Percentiles rank a stretch among this genome's conserved stretches.
These are phyloP conservation scores for Taphrina populina DNA, from an alignment of 1,139 yeast genomes.

Conservation along the genomic window DNA sequence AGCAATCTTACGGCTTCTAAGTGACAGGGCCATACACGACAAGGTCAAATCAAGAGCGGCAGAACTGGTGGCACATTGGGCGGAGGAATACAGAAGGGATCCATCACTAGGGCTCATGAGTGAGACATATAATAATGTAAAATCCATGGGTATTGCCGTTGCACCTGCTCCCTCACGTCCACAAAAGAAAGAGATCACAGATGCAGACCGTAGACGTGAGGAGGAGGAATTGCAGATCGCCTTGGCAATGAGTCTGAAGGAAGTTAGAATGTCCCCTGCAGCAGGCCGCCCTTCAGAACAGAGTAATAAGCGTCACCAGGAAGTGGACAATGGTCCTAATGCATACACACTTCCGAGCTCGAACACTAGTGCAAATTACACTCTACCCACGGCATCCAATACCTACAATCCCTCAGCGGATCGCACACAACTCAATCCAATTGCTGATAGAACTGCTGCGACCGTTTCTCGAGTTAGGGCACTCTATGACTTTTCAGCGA, in stretches of 20 bases:
- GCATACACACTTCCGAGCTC: conserved; percentile 31
- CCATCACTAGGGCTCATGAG: conserved; percentile 72
- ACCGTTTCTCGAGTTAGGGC: conserved; percentile 74
- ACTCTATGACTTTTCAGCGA: conserved; percentile 71
- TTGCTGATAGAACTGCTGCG: conserved; percentile 43
- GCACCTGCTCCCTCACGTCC: conserved; percentile 59
- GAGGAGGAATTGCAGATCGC: conserved; percentile 81
- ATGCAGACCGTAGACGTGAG: conserved; percentile 56
- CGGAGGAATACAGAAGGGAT: conserved; percentile 59
- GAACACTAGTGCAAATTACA: conserved; percentile 23
- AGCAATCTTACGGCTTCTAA: conserved; percentile 56
- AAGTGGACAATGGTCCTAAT: conserved; percentile 28
- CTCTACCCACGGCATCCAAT: conserved; percentile 30
- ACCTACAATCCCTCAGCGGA: conserved; percentile 36
- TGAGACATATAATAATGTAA: conserved; percentile 53
- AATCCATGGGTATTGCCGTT: conserved; percentile 41
- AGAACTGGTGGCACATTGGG: conserved; percentile 66
- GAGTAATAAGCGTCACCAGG: conserved; percentile 22
- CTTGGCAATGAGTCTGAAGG: conserved; percentile 71
- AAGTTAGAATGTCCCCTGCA: conserved; percentile 42
- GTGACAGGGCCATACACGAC: conserved; percentile 60
- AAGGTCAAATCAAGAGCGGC: conserved; percentile 66
- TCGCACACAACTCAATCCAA: conserved; percentile 38
- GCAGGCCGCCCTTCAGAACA: too few species aligned
- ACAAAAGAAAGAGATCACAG: conserved; percentile 55